These are phyloP conservation scores for Lactifluus hygrophoroides DNA, from an alignment of 768 basidiomycete genomes.

Conservation along the genomic window DNA sequence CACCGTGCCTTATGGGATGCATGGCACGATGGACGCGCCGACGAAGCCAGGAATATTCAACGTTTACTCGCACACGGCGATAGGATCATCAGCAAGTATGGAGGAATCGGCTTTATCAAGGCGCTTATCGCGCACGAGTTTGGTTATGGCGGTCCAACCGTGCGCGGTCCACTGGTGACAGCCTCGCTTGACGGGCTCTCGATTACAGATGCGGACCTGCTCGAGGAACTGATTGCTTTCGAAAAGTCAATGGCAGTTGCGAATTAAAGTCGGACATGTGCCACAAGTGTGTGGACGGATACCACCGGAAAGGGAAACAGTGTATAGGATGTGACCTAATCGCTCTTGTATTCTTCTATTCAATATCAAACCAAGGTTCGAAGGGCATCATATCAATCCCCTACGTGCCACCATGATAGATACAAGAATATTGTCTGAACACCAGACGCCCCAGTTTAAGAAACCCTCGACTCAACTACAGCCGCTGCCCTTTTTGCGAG, in stretches of 20 bases:
- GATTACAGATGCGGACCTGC: conserved; percentile 15
- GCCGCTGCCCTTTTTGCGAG: too few relatives aligned
- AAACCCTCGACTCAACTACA: background rate
- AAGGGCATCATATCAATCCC: background rate
- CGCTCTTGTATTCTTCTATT: background rate
- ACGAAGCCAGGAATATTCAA: conserved; percentile 55
- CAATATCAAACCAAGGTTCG: background rate
- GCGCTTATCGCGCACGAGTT: conserved; percentile 52
- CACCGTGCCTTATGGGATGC: conserved; percentile 13
- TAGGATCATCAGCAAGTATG: conserved; percentile 52
- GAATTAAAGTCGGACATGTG: background rate
- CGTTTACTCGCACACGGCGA: conserved; percentile 56
- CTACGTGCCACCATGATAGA: background rate
- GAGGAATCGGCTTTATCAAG: conserved; percentile 63
- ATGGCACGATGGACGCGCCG: conserved; percentile 33
- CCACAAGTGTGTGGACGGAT: background rate
- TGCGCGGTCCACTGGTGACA: conserved; percentile 25
- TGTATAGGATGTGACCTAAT: background rate
- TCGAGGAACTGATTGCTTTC: conserved; percentile 26
- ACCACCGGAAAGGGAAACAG: background rate
- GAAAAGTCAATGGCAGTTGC: conserved; percentile 28
- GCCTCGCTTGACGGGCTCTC: conserved; percentile 18
- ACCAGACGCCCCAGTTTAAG: background rate
- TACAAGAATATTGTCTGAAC: background rate
- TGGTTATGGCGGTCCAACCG: conserved; percentile 45